Conservation (phyloP, 202 grass and related monocot genomes). For the Thinopyrum obtusiflorum region DNA sequence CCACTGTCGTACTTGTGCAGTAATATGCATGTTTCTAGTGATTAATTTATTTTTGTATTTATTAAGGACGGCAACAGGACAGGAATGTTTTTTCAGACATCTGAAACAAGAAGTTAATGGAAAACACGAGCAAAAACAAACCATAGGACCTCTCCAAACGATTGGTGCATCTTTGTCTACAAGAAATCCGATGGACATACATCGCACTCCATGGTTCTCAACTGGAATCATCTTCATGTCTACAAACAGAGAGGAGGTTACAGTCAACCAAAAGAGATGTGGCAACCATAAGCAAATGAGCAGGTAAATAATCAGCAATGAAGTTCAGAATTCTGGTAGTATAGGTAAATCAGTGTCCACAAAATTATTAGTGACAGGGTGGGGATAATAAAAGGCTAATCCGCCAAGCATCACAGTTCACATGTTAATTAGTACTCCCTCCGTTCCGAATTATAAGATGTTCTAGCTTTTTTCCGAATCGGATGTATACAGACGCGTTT, state of each 20-base stretch:
- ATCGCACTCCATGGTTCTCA: constrained; percentile 82
- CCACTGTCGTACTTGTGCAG: background rate
- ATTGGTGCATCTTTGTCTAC: constrained; percentile 87
- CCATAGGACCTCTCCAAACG: constrained; percentile 99
- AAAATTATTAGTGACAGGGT: background rate
- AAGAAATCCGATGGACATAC: constrained; percentile 98
- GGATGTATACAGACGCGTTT: too few species aligned
- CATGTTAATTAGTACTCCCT: background rate
- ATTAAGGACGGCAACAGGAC: background rate
- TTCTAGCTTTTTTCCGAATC: too few species aligned
- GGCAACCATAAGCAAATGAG: background rate
- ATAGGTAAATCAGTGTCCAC: background rate
- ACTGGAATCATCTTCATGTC: constrained; percentile 98
- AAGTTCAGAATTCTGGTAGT: background rate
- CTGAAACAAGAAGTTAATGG: constrained; percentile 23
- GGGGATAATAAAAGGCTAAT: background rate
- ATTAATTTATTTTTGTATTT: background rate
- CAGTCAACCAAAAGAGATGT: background rate
- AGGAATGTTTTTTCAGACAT: background rate
- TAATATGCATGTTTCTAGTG: background rate
- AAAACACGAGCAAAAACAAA: constrained; percentile 57
- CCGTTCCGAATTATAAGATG: too few species aligned
- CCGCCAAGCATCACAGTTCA: background rate
- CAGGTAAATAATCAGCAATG: background rate
- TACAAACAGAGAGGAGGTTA: constrained; percentile 23